Conservation (phyloP, 805 yeast species). For the Candida corydali region DNA sequence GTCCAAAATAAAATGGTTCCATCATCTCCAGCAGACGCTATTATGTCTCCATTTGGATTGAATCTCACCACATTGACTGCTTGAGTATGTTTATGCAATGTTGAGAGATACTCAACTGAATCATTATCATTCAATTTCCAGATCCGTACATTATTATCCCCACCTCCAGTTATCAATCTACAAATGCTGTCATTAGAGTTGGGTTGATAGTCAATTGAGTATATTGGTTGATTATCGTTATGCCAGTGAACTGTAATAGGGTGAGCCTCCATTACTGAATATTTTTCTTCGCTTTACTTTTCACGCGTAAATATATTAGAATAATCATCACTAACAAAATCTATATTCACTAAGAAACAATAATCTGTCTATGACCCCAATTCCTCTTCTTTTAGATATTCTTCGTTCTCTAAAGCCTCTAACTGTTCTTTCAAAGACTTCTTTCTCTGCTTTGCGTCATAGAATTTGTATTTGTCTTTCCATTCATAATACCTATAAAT, state of each 20-base stretch:
- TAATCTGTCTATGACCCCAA: too few species aligned
- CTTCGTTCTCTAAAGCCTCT: too few species aligned
- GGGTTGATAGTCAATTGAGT: conserved; percentile 58
- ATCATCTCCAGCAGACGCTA: conserved; percentile 95
- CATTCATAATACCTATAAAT: too few species aligned
- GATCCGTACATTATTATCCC: conserved; percentile 82
- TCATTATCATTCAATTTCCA: conserved; percentile 28
- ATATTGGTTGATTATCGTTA: conserved; percentile 70
- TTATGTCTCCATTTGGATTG: conserved; percentile 58
- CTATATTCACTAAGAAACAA: too few species aligned
- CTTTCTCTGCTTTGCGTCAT: too few species aligned
- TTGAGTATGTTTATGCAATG: conserved; percentile 84
- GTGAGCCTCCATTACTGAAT: conserved; percentile 27
- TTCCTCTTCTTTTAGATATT: too few species aligned
- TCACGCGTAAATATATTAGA: too few species aligned
- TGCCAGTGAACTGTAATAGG: conserved; percentile 69
- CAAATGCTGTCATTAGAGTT: conserved; percentile 15
- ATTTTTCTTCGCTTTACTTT: not conserved
- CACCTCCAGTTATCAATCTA: conserved; percentile 87
- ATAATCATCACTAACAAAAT: too few species aligned
- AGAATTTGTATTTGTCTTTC: too few species aligned
- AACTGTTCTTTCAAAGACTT: too few species aligned
- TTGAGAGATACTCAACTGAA: conserved; percentile 71
- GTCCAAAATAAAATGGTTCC: conserved; percentile 85
- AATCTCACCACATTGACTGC: conserved; percentile 92